Base-by-base conservation (phyloP, 2,329 filamentous ascomycete species). In the Pseudogymnoascus sp. region DNA sequence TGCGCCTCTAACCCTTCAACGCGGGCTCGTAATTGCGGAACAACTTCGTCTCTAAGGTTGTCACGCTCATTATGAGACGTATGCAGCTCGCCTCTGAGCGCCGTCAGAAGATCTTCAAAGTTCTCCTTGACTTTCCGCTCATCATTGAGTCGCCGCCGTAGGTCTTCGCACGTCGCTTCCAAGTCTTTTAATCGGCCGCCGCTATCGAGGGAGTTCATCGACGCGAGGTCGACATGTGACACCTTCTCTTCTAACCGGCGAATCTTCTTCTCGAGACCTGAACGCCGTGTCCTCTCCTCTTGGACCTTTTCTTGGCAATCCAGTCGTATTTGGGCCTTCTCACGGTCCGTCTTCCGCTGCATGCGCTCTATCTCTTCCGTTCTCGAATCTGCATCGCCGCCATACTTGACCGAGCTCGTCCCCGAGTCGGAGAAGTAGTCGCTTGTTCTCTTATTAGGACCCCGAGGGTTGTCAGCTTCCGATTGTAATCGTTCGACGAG, bases 341-440 rank as follows among this genome's bases (percentile, higher is more conserved):
- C 92, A 77, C 97, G 93, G 76, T 97, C 93, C 1, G 90, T 87
- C 68, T 87, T 87, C 68, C 95, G 84, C 70, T 93, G 89, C 53
- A 95, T 82, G 74, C 87, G 90, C 65, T 96, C 91, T 35, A 97
- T 79, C 74, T 97, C 91, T 71, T 87, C 85, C 60, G 81, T 82
- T 33, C 79, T 80, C 47, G 83, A 79, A 65, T 87, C 85, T 65
- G 79, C 79, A 57, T 90, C 88, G 66, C 83, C 78, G 1, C 88
- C 87, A 71, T 87, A 88, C 71, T 91, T 89, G 62, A 90, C 83
- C 1, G 91, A 93, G 74, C 91, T 93, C 64, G 91, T 88, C 33
- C 95, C 95, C 5, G 93, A 96, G 75, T 99, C 95, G 2, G 95
- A 99, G 74, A 95, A 99, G 78, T 99, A 97, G 77, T 99, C 95